phyloP scores from a whole-genome alignment of 768 basidiomycete species.

The Russula sp. region DNA sequence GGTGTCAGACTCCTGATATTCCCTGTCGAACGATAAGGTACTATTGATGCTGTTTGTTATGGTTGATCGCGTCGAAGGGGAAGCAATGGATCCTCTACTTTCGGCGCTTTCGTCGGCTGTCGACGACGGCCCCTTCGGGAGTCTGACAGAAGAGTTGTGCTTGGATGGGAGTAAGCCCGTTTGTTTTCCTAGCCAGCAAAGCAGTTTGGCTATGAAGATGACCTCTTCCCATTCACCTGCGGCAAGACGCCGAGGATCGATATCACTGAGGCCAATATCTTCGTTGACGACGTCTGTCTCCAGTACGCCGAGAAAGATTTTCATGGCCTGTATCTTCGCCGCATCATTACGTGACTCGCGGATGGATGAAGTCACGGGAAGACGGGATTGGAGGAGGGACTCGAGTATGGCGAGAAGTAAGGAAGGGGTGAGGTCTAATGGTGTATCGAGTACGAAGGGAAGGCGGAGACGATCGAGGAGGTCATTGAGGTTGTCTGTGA shows the following conservation, averaged over 20 bases:
- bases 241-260: constrained; percentile 66
- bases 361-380: constrained; percentile 45
- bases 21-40: constrained; percentile 36
- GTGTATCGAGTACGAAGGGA: constrained; percentile 38
- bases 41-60: constrained; percentile 38
- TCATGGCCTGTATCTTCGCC: constrained; percentile 61
- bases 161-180: constrained; percentile 38
- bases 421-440: constrained; percentile 63
- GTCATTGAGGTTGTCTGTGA: constrained; percentile 34
- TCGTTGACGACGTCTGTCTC: constrained; percentile 58
- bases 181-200: constrained; percentile 65
- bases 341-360: constrained; percentile 39
- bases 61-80: constrained; percentile 39
- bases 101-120: not conserved
- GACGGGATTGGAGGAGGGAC: constrained; percentile 51
- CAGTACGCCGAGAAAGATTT: constrained; percentile 71
- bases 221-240: constrained; percentile 64
- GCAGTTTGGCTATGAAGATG: constrained; percentile 59
- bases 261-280: constrained; percentile 60
- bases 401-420: constrained; percentile 71
- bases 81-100: constrained; percentile 17
- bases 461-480: constrained; percentile 36
- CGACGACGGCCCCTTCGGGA: constrained; percentile 20
- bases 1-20: constrained; percentile 39
- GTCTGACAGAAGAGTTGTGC: constrained; percentile 8